Conservation (phyloP, 2,329 filamentous ascomycete genomes). For the Botrytis squamosa region DNA sequence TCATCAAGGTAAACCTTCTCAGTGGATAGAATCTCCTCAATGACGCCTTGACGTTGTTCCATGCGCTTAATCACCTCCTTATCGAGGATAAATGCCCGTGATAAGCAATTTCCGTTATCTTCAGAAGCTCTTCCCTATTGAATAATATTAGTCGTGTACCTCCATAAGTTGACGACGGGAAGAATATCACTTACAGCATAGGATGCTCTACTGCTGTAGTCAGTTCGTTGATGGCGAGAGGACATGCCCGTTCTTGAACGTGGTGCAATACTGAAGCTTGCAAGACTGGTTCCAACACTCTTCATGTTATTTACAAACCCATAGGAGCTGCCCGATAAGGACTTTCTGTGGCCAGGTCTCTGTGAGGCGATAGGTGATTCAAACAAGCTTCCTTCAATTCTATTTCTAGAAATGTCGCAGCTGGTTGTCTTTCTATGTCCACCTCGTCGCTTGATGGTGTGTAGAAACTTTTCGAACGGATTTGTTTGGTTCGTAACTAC, state of each 20-base stretch:
- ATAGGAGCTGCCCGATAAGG: constrained; percentile 72
- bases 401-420: constrained; percentile 35
- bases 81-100: constrained; percentile 56
- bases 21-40: constrained; percentile 82
- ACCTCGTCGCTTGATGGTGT: constrained; percentile 57
- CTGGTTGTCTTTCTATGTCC: constrained; percentile 45
- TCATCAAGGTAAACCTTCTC: constrained; percentile 89
- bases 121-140: constrained; percentile 55
- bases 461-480: constrained; percentile 74
- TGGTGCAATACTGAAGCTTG: constrained; percentile 66
- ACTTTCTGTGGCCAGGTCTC: constrained; percentile 49
- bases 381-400: constrained; percentile 26
- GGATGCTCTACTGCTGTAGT: constrained; percentile 62
- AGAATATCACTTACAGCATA: constrained; percentile 43
- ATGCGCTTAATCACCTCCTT: constrained; percentile 69
- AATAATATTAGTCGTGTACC: not conserved
- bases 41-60: constrained; percentile 70
- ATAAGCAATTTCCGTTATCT: constrained; percentile 57
- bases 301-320: constrained; percentile 78
- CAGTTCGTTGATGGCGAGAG: constrained; percentile 58
- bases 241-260: constrained; percentile 55
- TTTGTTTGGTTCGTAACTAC: constrained; percentile 24
- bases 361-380: constrained; percentile 42
- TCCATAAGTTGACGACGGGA: not conserved
- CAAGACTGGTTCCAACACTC: constrained; percentile 76